Conservation (phyloP, 169 alveolate species). For the Eimeria sp. region DNA sequence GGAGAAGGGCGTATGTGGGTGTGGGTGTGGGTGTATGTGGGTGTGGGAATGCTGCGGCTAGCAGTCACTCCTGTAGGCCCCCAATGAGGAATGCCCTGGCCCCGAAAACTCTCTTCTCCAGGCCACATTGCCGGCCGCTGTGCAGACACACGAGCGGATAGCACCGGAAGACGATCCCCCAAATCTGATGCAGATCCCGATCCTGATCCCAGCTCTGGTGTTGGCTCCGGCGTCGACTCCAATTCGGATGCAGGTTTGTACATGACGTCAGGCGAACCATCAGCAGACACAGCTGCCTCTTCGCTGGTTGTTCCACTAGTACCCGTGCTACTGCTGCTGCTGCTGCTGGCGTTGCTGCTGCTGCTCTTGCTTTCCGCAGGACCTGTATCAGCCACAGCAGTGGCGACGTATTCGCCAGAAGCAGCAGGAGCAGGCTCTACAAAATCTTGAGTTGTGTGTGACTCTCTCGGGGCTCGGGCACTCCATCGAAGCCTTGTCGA, state of each 20-base stretch:
- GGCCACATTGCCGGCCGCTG: neutral
- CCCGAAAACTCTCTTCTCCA: neutral
- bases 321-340: neutral
- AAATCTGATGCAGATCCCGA: neutral
- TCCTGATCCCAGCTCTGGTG: neutral
- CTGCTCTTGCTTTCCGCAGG: neutral
- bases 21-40: neutral
- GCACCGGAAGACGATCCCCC: neutral
- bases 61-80: neutral
- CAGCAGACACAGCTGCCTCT: neutral
- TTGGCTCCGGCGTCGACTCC: neutral
- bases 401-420: neutral
- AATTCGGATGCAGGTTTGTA: neutral
- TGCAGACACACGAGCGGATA: neutral
- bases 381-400: neutral
- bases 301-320: neutral
- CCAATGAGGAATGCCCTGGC: conserved; percentile 32
- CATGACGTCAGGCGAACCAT: neutral
- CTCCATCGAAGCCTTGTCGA: neutral
- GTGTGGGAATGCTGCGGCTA: neutral
- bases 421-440: neutral
- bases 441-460: neutral
- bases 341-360: neutral
- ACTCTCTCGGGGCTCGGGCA: neutral
- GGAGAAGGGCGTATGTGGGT: neutral